Evolutionary conservation across 1,284 basidiomycete genomes (phyloP), one percentile per base, ranked within the genome.

Genomic region (Wallemia hederae): DNA sequence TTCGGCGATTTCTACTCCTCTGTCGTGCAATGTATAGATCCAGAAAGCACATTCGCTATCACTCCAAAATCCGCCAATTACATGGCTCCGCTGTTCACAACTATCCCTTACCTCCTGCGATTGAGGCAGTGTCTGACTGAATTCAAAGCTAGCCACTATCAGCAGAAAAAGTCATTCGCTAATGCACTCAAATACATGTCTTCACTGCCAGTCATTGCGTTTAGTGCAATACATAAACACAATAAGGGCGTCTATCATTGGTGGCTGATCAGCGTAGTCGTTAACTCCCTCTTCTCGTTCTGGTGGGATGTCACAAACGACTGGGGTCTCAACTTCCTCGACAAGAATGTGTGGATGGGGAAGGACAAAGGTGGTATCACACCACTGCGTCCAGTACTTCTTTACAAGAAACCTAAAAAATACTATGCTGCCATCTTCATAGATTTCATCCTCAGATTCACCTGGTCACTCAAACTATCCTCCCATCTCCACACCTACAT

Each of bases 301-400:
- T 99, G 89, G 86, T 99, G 94, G 94, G 94, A 98, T 71, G 78
- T 98, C 29, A 89, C 86, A 57, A 88, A 96, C 69, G 94, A 99
- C 70, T 99, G 92, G 92, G 94, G 94, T 0, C 75, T 98, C 58
- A 78, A 81, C 55, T 72, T 96, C 27, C 74, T 96, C 62, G 76
- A 76, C 60, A 70, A 70, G 19, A 68, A 69, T 24, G 71, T 70
- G 17, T 74, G 72, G 72, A 59, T 66, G 17, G 26, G 33, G 31
- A 62, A 29, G 27, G 39, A 22, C 39, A n/a, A n/a, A 15, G n/a
- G 5, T 5, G 14, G 5, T 9, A 49, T 15, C 11, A 49, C 39
- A 15, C n/a, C 39, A 3, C 39, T 49, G 5, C 11, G 39, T 3
- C 14, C 11, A 17, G 24, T 49, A 17, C 27, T 2, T 25, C 59